Base-by-base conservation (phyloP, 192 early-diverging fungal genomes). In the Rhizophagus prolifer region DNA sequence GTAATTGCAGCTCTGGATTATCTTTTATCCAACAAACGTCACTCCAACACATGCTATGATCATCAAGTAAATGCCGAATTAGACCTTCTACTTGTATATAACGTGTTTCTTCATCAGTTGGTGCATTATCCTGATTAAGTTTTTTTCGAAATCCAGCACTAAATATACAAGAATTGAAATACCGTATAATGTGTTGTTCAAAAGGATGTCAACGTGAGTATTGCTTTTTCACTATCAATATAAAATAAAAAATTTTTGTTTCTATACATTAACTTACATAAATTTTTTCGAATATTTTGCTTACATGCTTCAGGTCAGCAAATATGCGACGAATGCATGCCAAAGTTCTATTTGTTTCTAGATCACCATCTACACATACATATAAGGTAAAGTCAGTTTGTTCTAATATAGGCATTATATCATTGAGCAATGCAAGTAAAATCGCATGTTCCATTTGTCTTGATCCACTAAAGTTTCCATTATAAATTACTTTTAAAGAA, bases 131-230 rank as follows among this genome's bases (percentile, higher is more conserved):
- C 9, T 9, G 7, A 21, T 36, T 28, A 34, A 34, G 28, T 16
- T 19, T 28, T 66, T 13, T 66, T 36, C 10, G 19, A 7, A 66
- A 14, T 34, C 6, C 34, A 38, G 36, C 0, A 38, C 36, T 8
- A 68, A 31, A 38, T 31, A 44, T 38, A 68, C 38, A 68, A 4
- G 28, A 21, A 44, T n/a, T 16, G 4, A 68, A 68, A 12, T 34
- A 68, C 3, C 4, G 8, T n/a, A 68, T 68, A 21, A 68, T 68
- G 28, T 68, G n/a, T 34, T 68, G 26, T 68, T 68, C 38, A 68
- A 68, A 68, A 21, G 36, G 2, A 44, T 21, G 19, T 12, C 23
- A 68, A 68, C 12, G 9, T 68, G n/a, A 21, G 6, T 41, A 21
- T 68, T 38, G 8, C 0, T 38, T 38, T 38, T 38, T 38, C 7